Conservation (phyloP, 164 flowering plant species). For the Magnolia sinica region DNA sequence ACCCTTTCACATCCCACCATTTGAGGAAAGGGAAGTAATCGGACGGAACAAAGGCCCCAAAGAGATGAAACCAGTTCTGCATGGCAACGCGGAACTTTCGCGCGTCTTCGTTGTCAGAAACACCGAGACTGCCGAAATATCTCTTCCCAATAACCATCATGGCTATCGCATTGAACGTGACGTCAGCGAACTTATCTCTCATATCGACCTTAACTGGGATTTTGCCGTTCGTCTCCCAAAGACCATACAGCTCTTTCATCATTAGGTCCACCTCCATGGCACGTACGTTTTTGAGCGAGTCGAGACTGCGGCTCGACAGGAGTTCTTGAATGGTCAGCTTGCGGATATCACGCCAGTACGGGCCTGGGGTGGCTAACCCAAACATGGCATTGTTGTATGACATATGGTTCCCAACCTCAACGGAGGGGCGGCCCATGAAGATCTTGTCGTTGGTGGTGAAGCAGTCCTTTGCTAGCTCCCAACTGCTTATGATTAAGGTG, state of each 20-base stretch:
- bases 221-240: slow-evolving; percentile 1
- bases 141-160: slow-evolving; percentile 12
- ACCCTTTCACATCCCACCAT: too few relatives aligned
- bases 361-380: slow-evolving; percentile 18
- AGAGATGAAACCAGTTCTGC: not conserved
- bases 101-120: not conserved
- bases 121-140: not conserved
- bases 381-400: slow-evolving; percentile 23
- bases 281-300: slow-evolving; percentile 13
- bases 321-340: slow-evolving; percentile 21
- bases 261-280: slow-evolving; percentile 8
- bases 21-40: too few relatives aligned
- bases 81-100: not conserved
- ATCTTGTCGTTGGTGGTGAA: slow-evolving; percentile 16
- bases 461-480: slow-evolving; percentile 20
- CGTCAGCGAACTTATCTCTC: too few relatives aligned
- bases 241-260: slow-evolving; percentile 7
- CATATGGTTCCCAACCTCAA: slow-evolving; percentile 6
- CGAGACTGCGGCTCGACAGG: slow-evolving; percentile 20
- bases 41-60: too few relatives aligned
- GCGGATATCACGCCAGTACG: slow-evolving; percentile 24
- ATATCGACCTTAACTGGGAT: not conserved
- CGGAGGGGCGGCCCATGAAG: not conserved
- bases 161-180: too few relatives aligned
- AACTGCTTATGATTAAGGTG: slow-evolving; percentile 12